Percentiles rank a stretch among this genome's conserved stretches.
Conservation (phyloP, 768 basidiomycete genomes). For the Mycena chlorophos region DNA sequence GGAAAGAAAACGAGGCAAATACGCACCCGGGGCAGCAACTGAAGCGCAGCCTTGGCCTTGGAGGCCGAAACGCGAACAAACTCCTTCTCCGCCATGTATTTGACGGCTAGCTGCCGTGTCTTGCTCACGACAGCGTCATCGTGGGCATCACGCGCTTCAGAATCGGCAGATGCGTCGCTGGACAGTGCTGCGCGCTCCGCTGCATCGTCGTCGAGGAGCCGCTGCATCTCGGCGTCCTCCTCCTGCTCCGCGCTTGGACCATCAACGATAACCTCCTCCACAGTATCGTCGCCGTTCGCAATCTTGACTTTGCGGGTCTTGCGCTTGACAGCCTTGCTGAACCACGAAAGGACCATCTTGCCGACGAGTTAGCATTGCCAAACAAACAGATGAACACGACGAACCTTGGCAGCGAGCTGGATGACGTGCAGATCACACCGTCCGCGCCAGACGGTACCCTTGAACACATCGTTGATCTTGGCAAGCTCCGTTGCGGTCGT, state of each 20-base stretch:
- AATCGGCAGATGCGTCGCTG: slow-evolving; percentile 11
- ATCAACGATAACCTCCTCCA: neutral
- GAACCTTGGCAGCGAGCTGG: slow-evolving; percentile 36
- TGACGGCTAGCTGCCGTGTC: slow-evolving; percentile 15
- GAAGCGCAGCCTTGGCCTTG: slow-evolving; percentile 18
- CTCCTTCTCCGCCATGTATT: slow-evolving; percentile 1
- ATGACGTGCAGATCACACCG: slow-evolving; percentile 34
- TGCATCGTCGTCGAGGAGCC: neutral
- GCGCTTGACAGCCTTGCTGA: slow-evolving; percentile 27
- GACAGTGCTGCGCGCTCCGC: neutral
- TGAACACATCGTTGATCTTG: slow-evolving; percentile 25
- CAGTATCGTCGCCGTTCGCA: neutral
- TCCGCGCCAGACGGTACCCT: slow-evolving; percentile 17
- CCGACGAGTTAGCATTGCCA: slow-evolving; percentile 7
- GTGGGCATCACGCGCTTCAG: slow-evolving; percentile 10
- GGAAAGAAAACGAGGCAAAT: neutral
- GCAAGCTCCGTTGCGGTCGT: slow-evolving; percentile 24
- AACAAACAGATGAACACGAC: neutral
- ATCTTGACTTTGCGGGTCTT: slow-evolving; percentile 13
- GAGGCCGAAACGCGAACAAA: slow-evolving; percentile 4
- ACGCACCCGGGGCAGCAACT: slow-evolving; percentile 23
- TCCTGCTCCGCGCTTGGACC: neutral
- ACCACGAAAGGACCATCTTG: slow-evolving; percentile 30
- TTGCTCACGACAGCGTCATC: slow-evolving; percentile 20
- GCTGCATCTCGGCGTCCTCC: neutral